phyloP scores from a whole-genome alignment of 2,329 filamentous ascomycete species.

The Aspergillus quadrilineatus region DNA sequence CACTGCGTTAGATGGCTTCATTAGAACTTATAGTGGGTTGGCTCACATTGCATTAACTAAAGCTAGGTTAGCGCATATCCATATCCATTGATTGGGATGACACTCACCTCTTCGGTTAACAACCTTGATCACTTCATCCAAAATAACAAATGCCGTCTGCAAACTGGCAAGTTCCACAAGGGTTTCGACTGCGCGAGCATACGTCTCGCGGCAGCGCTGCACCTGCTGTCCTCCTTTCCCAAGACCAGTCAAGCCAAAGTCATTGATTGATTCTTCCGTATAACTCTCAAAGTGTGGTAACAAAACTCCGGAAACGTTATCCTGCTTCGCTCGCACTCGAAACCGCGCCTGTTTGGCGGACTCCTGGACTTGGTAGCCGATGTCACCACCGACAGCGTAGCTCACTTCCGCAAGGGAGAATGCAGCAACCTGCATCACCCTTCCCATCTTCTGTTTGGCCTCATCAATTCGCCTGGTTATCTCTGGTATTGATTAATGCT shows the following conservation, averaged over 20 bases:
- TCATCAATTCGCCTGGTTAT: slow-evolving; percentile 97
- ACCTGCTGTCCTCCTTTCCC: slow-evolving; percentile 98
- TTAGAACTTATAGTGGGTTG: neutral
- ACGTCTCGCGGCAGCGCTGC: slow-evolving; percentile 90
- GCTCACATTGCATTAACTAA: slow-evolving; percentile 87
- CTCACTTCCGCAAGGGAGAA: slow-evolving; percentile 97
- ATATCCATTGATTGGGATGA: neutral
- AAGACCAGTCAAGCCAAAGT: slow-evolving; percentile 92
- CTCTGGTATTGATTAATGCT: slow-evolving; percentile 55
- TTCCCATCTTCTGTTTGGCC: slow-evolving; percentile 98
- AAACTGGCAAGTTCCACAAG: slow-evolving; percentile 91
- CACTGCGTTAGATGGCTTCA: slow-evolving; percentile 17
- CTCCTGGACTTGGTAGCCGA: slow-evolving; percentile 96
- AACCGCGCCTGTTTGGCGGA: slow-evolving; percentile 91
- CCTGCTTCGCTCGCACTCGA: slow-evolving; percentile 89
- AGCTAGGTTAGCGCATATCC: slow-evolving; percentile 24
- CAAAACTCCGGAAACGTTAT: slow-evolving; percentile 97
- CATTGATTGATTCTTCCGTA: slow-evolving; percentile 82
- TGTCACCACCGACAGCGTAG: slow-evolving; percentile 92
- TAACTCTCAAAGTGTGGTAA: slow-evolving; percentile 92
- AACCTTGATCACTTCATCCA: slow-evolving; percentile 99
- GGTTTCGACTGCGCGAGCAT: slow-evolving; percentile 91
- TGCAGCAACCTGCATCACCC: slow-evolving; percentile 98
- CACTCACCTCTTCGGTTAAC: slow-evolving; percentile 84
- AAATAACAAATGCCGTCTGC: slow-evolving; percentile 95